Evolutionary conservation across 805 yeast genomes (phyloP), one percentile per base, ranked within the genome.

Genomic region (Kluyveromyces nonfermentans): DNA sequence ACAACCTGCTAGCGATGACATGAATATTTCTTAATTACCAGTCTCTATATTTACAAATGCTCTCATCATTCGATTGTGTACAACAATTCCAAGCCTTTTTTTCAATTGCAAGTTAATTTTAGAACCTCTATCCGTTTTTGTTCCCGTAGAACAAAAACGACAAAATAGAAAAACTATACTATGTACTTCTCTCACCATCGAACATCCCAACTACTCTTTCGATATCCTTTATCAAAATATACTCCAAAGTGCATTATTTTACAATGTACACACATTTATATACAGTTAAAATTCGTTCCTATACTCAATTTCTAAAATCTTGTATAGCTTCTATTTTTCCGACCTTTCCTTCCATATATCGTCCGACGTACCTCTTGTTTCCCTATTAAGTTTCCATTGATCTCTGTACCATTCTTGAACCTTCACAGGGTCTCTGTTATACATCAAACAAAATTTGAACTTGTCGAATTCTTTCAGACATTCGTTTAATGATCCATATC

Each of bases 361-460:
- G 59, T 89, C 96, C 42, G 90, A 78, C 51, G 83, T 78, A 2
- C 96, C 96, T 40, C 69, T 64, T 32, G 73, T 69, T 59, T 76
- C 74, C 52, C 80, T 78, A 50, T 78, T 77, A 33, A 45, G 43
- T 33, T 80, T 74, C 16, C 80, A 67, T 47, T 78, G 69, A 31
- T 73, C 66, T 66, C 77, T 82, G 67, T 82, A 84, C 67, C 80
- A 90, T 49, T 77, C 73, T 56, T 83, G 88, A 12, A 89, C 77
- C 50, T 78, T 81, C 25, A 77, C 60, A 6, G 75, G 74, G 43
- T 82, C 72, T 40, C 67, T 68, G 14, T 61, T 53, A 59, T 83
- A 75, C 42, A 71, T 69, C 37, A 89, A 52, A 51, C 97, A 88
- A 62, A 90, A 90, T 71, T 82, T 82, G 55, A 88, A 71, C 65